These are phyloP conservation scores for Termitomyces sp. DNA, from an alignment of 768 basidiomycete species.

Conservation along the genomic window DNA sequence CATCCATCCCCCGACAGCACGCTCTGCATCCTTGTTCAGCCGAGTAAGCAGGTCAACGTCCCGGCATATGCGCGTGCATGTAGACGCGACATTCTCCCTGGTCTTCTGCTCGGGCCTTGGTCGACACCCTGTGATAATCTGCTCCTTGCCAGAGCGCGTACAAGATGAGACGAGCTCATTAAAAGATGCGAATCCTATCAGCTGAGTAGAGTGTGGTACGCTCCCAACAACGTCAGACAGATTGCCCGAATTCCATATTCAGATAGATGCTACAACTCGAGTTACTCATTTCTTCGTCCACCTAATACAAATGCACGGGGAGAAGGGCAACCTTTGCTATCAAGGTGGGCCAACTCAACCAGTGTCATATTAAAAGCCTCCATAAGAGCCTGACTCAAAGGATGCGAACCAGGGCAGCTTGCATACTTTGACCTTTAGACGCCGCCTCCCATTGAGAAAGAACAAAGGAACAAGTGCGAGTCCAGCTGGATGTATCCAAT, in stretches of 20 bases:
- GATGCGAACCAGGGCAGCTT: neutral
- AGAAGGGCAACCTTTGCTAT: conserved; percentile 26
- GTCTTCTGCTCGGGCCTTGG: neutral
- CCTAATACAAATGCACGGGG: conserved; percentile 44
- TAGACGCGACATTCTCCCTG: neutral
- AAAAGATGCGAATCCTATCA: conserved; percentile 35
- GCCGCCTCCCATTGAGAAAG: neutral
- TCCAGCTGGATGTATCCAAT: neutral
- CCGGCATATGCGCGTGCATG: neutral
- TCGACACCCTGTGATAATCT: conserved; percentile 38
- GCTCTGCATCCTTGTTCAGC: neutral
- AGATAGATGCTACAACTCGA: neutral
- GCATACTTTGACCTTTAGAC: neutral
- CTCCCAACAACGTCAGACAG: conserved; percentile 20
- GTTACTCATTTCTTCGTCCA: conserved; percentile 14
- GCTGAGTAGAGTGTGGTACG: conserved; percentile 1
- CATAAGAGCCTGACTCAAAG: neutral
- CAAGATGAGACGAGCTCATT: conserved; percentile 53
- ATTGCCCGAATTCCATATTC: too few relatives aligned
- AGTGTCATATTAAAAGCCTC: neutral
- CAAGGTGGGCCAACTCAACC: conserved; percentile 46
- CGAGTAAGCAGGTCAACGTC: neutral
- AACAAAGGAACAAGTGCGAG: neutral
- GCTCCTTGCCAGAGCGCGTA: conserved; percentile 67
- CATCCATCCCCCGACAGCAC: neutral